These are phyloP conservation scores for Magnaporthiopsis incrustans DNA, from an alignment of 2,329 filamentous ascomycete genomes.

Conservation along the genomic window DNA sequence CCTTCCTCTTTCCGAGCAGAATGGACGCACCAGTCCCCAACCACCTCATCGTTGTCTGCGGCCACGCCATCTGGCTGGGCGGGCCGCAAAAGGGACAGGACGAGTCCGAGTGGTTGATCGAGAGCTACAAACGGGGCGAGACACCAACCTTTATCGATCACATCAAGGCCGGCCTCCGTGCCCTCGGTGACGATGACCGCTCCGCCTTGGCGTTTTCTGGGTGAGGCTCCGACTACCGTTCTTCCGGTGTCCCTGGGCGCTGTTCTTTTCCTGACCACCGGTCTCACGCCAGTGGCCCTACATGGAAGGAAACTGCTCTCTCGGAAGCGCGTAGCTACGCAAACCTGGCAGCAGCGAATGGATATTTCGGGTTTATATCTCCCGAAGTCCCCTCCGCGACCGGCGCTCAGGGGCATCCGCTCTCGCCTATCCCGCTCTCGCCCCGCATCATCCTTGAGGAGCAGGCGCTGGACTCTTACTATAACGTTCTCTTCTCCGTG, in stretches of 20 bases:
- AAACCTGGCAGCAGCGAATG: slow-evolving; percentile 38
- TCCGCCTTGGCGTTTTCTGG: slow-evolving; percentile 65
- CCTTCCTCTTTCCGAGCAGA: not conserved
- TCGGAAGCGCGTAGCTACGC: slow-evolving; percentile 59
- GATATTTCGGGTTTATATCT: slow-evolving; percentile 34
- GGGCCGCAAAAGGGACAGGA: slow-evolving; percentile 42
- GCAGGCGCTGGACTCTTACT: slow-evolving; percentile 73
- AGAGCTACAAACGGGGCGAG: slow-evolving; percentile 69
- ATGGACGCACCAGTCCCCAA: slow-evolving; percentile 17
- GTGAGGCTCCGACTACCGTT: slow-evolving; percentile 27
- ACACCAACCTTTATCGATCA: slow-evolving; percentile 74
- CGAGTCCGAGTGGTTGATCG: slow-evolving; percentile 63
- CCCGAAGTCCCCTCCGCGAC: not conserved
- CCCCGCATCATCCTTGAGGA: slow-evolving; percentile 54
- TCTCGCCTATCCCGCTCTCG: slow-evolving; percentile 20
- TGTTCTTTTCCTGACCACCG: not conserved
- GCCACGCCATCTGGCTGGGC: slow-evolving; percentile 70
- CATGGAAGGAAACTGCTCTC: slow-evolving; percentile 44
- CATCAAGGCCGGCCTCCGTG: slow-evolving; percentile 54
- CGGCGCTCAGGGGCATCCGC: slow-evolving; percentile 6
- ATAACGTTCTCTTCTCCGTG: slow-evolving; percentile 75
- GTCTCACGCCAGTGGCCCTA: slow-evolving; percentile 46
- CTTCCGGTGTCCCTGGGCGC: not conserved
- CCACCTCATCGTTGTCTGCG: slow-evolving; percentile 72
- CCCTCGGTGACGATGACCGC: slow-evolving; percentile 35